phyloP scores from a whole-genome alignment of 192 early-diverging fungal species.

The Oehlia diaphana region DNA sequence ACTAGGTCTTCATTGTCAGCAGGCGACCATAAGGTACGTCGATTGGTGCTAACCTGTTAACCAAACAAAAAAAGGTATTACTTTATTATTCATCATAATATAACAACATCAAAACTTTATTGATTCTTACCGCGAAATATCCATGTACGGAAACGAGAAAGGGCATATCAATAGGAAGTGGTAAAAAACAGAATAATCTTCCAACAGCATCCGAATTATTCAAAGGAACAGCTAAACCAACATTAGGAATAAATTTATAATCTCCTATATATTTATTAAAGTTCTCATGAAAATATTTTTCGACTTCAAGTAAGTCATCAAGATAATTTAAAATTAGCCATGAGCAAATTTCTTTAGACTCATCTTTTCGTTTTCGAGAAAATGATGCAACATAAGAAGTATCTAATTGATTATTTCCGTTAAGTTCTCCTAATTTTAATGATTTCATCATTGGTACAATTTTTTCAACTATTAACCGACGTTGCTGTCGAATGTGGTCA shows the following conservation, averaged over 20 bases:
- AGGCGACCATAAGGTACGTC: neutral
- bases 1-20: neutral
- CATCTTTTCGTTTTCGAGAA: neutral
- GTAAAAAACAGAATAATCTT: conserved; percentile 41
- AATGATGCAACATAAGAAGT: conserved; percentile 19
- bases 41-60: neutral
- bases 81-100: neutral
- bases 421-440: neutral
- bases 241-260: conserved; percentile 39
- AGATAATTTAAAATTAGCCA: conserved; percentile 35
- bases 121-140: conserved; percentile 35
- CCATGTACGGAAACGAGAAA: conserved; percentile 44
- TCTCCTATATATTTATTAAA: conserved; percentile 13
- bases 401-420: neutral
- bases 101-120: neutral
- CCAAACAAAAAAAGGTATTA: neutral
- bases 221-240: conserved; percentile 37
- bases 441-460: conserved; percentile 19
- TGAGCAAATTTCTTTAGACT: neutral
- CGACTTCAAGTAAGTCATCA: conserved; percentile 26
- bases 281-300: conserved; percentile 4
- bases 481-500: conserved; percentile 19
- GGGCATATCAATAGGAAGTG: conserved; percentile 34
- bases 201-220: conserved; percentile 12
- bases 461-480: conserved; percentile 5